Evolutionary conservation across 306 rosid species (phyloP).

Genomic region (Cyamopsis tetragonoloba): DNA sequence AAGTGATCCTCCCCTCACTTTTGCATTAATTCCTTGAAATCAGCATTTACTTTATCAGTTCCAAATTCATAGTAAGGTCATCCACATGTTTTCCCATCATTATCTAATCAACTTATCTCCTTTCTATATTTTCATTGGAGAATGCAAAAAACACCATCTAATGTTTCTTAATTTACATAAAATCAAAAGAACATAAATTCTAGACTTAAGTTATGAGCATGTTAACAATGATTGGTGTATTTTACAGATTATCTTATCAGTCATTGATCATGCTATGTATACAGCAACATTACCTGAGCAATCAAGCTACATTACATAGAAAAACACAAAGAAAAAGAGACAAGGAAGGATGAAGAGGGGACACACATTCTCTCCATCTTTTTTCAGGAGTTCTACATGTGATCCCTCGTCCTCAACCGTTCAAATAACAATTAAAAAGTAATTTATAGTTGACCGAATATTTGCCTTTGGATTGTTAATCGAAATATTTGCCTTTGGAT

Average conservation of each 20-base stretch:
- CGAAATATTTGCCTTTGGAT: no score
- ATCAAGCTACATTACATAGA: constrained; percentile 23
- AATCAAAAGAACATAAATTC: background rate
- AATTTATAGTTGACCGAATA: no score
- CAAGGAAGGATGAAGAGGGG: no score
- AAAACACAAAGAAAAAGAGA: background rate
- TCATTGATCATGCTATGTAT: constrained; percentile 18
- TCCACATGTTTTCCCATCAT: constrained; percentile 11
- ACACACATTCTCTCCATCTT: no score
- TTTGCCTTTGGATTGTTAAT: no score
- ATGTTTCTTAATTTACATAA: background rate
- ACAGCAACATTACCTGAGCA: constrained; percentile 12
- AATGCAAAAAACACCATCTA: constrained; percentile 1
- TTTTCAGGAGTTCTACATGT: no score
- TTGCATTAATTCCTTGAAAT: background rate
- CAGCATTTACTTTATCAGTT: background rate
- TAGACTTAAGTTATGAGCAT: constrained; percentile 14
- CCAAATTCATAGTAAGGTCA: background rate
- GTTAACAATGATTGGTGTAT: constrained; percentile 26
- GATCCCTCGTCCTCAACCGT: no score
- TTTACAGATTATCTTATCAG: constrained; percentile 20
- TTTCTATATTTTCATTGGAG: background rate
- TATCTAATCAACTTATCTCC: background rate
- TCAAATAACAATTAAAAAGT: no score
- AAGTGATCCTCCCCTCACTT: background rate